These are phyloP conservation scores for Coix lacrymajobi DNA, from an alignment of 176 grass and related monocot genomes.

Conservation along the genomic window DNA sequence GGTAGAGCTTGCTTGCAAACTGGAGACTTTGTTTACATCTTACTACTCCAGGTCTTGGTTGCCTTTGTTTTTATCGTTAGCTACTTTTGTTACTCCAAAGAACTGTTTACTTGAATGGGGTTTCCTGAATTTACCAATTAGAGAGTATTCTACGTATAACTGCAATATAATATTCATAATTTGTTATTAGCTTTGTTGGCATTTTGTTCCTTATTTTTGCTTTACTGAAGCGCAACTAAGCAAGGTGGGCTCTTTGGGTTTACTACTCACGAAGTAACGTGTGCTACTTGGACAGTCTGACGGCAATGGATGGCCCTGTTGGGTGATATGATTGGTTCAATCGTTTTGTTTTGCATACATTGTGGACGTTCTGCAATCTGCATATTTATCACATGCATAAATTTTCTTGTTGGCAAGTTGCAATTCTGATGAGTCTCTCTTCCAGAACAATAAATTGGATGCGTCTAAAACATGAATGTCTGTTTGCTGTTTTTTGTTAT, in stretches of 20 bases:
- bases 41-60: background rate
- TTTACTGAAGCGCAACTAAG: background rate
- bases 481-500: background rate
- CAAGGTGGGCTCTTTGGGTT: background rate
- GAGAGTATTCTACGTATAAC: background rate
- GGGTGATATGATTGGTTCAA: background rate
- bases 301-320: background rate
- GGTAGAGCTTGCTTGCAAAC: background rate
- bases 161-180: background rate
- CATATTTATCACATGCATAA: conserved; percentile 19
- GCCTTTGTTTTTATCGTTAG: background rate
- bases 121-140: background rate
- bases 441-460: background rate
- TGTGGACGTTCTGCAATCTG: background rate
- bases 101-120: background rate
- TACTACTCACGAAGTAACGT: background rate
- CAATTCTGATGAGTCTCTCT: background rate
- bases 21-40: background rate
- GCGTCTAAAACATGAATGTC: background rate
- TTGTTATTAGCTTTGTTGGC: background rate
- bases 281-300: background rate
- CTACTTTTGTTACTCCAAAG: background rate
- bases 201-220: background rate
- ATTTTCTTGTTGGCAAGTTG: background rate
- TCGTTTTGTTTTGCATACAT: background rate